Evolutionary conservation across 192 early-diverging fungal species (phyloP).

Genomic region (Geranomyces variabilis): DNA sequence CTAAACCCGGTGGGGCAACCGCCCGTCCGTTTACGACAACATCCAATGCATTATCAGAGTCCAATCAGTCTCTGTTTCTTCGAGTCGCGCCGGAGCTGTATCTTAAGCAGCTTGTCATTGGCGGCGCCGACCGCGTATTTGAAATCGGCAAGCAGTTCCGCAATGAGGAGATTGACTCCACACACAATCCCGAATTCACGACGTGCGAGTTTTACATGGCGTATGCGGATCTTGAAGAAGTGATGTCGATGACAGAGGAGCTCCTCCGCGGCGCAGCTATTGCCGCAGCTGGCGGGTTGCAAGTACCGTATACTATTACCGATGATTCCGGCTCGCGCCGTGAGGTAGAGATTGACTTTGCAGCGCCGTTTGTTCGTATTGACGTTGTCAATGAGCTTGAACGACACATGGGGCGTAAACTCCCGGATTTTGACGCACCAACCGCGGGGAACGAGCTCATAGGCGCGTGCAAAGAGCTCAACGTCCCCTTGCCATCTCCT

Average conservation of each 20-base stretch:
- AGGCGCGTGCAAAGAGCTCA: constrained; percentile 32
- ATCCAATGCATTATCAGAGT: constrained; percentile 56
- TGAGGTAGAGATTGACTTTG: constrained; percentile 36
- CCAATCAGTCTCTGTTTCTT: constrained; percentile 67
- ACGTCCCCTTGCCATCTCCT: constrained; percentile 51
- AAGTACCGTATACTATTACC: neutral
- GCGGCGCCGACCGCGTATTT: constrained; percentile 81
- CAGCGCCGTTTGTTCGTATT: constrained; percentile 28
- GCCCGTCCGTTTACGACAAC: constrained; percentile 78
- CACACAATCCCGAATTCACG: constrained; percentile 90
- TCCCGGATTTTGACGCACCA: constrained; percentile 18
- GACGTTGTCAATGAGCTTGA: constrained; percentile 36
- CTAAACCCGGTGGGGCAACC: constrained; percentile 77
- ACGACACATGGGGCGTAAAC: constrained; percentile 20
- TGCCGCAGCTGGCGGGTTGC: neutral
- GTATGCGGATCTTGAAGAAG: constrained; percentile 68
- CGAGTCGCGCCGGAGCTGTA: constrained; percentile 85
- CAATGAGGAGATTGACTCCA: constrained; percentile 85
- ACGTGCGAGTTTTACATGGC: constrained; percentile 89
- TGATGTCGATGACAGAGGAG: constrained; percentile 73
- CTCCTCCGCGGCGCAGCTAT: constrained; percentile 58
- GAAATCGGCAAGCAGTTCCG: constrained; percentile 91
- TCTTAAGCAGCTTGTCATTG: constrained; percentile 82
- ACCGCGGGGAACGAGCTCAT: constrained; percentile 41
- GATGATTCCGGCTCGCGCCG: constrained; percentile 20